These are phyloP conservation scores for Boletus sensibilis DNA, from an alignment of 768 basidiomycete species.

Conservation along the genomic window DNA sequence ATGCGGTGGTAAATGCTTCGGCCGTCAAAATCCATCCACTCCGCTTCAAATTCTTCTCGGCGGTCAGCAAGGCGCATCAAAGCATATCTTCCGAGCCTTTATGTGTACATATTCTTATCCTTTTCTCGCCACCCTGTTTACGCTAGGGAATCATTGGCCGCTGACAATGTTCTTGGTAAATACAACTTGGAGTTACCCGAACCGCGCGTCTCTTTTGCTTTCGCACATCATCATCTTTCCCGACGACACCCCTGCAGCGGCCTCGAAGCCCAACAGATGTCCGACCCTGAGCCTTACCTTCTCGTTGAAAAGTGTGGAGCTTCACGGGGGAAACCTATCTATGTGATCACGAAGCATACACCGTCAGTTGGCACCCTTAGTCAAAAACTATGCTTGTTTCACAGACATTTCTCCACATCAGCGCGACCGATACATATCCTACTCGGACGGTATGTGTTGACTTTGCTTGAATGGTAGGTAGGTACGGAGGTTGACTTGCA, in stretches of 20 bases:
- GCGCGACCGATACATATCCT: constrained; percentile 34
- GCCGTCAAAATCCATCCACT: constrained; percentile 12
- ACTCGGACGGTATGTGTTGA: constrained; percentile 32
- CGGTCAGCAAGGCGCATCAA: constrained; percentile 26
- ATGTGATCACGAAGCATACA: constrained; percentile 42
- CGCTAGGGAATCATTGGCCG: constrained; percentile 26
- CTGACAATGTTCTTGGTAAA: constrained; percentile 31
- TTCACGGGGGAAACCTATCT: constrained; percentile 41
- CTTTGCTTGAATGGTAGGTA: neutral
- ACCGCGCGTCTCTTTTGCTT: constrained; percentile 26
- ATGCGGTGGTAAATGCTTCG: constrained; percentile 20
- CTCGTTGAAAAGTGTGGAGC: constrained; percentile 44
- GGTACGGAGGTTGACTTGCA: constrained; percentile 11
- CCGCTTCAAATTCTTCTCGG: constrained; percentile 23
- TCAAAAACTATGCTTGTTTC: constrained; percentile 15
- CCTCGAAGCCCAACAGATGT: constrained; percentile 20
- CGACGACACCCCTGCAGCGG: constrained; percentile 14
- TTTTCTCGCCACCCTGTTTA: constrained; percentile 25
- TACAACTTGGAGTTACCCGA: constrained; percentile 24
- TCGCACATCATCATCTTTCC: constrained; percentile 22
- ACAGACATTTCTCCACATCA: constrained; percentile 17
- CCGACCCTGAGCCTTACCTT: constrained; percentile 35
- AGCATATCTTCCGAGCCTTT: constrained; percentile 23
- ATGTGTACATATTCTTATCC: constrained; percentile 35
- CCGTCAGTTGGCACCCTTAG: constrained; percentile 35